Evolutionary conservation across 768 basidiomycete genomes (phyloP), one percentile per base, ranked within the genome.

Genomic region (Mycena vitilis): DNA sequence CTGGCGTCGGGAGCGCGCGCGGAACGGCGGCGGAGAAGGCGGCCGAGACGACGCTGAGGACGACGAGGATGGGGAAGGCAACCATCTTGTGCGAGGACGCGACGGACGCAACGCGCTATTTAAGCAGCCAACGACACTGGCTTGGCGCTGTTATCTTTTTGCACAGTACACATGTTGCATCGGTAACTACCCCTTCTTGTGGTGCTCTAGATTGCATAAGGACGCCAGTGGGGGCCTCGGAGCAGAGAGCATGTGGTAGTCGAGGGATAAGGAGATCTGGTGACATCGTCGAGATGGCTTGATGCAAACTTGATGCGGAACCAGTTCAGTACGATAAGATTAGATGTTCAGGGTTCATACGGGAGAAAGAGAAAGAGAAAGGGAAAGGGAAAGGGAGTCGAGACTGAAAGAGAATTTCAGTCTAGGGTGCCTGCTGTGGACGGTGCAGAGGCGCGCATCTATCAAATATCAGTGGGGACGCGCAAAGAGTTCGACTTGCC

Each of bases 1-100:
- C 69, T 37, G 69, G 69, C 9, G 69, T 63, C 44, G 69, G 69
- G 25, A 70, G 65, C 38, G 69, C 69, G n/a, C 69, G 69, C 20
- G 61, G 69, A 4, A 60, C n/a, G 37, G 69, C 56, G 13, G 60
- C 20, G 56, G 60, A 48, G 47, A 38, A 12, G 61, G 37, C 64
- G 20, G 48, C 4, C 45, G 64, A 45, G 9, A 66, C 23, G 25
- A 58, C 49, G 15, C 49, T 58, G 23, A 66, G 36, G 40, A 59
- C 42, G 25, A 63, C 48, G 56, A 66, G 44, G 10, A 53, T 55
- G 16, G 61, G 37, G 60, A 70, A 30, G 47, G 48, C 54, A 18
- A 63, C 20, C 60, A 63, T 68, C 18, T 44, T 64, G 49, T 16
- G 30, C 44, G 54, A 22, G 37, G 25, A 23, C 25, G 15, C 48